Percentiles rank a stretch among this genome's conserved stretches.
phyloP scores from a whole-genome alignment of 106 monocot species.

The Narthecium ossifragum region DNA sequence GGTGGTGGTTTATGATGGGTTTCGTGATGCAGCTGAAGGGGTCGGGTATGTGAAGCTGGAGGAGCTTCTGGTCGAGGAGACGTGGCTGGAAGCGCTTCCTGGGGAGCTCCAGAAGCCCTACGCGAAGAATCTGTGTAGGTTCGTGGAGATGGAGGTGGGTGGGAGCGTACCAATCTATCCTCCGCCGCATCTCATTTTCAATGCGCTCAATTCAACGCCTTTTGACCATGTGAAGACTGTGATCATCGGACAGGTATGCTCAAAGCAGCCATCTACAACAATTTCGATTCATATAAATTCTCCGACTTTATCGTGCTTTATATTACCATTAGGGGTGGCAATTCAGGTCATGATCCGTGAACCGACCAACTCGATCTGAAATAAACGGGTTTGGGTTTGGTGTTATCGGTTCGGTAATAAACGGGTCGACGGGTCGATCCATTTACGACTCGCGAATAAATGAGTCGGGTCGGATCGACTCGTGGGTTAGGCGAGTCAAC shows the following conservation, averaged over 20 bases:
- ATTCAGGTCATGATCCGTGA: too few relatives aligned
- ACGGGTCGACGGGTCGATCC: too few relatives aligned
- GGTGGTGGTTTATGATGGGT: too few relatives aligned
- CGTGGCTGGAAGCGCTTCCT: constrained; percentile 58
- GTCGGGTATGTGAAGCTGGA: constrained; percentile 53
- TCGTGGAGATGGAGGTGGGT: constrained; percentile 63
- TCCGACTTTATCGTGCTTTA: not conserved
- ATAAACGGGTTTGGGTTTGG: too few relatives aligned
- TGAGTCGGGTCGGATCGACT: too few relatives aligned
- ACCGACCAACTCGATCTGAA: too few relatives aligned
- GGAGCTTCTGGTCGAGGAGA: constrained; percentile 86
- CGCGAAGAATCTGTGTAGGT: constrained; percentile 62
- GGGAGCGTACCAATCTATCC: constrained; percentile 71
- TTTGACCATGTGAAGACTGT: constrained; percentile 75
- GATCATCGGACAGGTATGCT: constrained; percentile 88
- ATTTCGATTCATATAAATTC: too few relatives aligned
- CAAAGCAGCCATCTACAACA: not conserved
- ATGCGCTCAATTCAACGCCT: constrained; percentile 77
- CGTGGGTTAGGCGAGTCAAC: too few relatives aligned
- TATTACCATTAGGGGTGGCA: too few relatives aligned
- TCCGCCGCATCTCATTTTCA: constrained; percentile 74
- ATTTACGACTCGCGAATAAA: too few relatives aligned
- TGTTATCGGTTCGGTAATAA: too few relatives aligned
- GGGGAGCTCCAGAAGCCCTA: constrained; percentile 83
- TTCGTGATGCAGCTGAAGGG: constrained; percentile 23